Evolutionary conservation across 2,329 filamentous ascomycete genomes (phyloP), one percentile per base, ranked within the genome.

Genomic region (Pyrenophora graminea): DNA sequence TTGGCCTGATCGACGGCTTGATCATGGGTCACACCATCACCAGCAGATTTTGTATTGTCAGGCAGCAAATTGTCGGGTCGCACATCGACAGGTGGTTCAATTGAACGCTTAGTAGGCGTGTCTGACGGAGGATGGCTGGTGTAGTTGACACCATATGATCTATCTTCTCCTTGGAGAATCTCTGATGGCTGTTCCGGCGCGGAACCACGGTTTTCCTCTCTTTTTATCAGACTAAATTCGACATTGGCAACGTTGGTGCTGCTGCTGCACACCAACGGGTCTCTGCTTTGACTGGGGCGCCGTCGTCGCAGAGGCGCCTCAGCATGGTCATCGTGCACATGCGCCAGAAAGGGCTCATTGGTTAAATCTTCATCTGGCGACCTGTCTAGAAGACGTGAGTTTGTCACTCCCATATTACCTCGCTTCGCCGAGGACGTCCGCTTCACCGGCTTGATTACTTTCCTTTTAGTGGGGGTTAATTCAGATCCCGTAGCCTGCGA

Each of bases 391-490:
- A 38, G 30, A 30, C 23, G 15, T 40, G 45, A 3, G 30, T 30
- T 32, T 37, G 41, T 21, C 18, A n/a, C 6, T 25, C 15, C 31
- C 39, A 34, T 38, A 31, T 34, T 39, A 2, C 33, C 33, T 37
- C 39, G 25, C 27, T 30, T 45, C 3, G 38, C 50, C 13, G 53
- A 44, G 4, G 6, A 9, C 6, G 23, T 9, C 23, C 6, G 23
- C 23, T 30, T 52, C 3, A 41, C 45, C 17, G 53, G 44, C 43
- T 56, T 53, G 34, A 56, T 46, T 18, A 42, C 53, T 38, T 37
- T 47, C n/a, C 40, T 18, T 21, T 46, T 53, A n/a, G 37, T 31
- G 15, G 21, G 39, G 23, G 25, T 6, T 36, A 19, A 39, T 21
- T 31, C 13, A 12, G 32, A 19, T 9, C 39, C 40, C 18, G 45